Conservation (phyloP, 768 basidiomycete genomes). For the Trametes cubensis region DNA sequence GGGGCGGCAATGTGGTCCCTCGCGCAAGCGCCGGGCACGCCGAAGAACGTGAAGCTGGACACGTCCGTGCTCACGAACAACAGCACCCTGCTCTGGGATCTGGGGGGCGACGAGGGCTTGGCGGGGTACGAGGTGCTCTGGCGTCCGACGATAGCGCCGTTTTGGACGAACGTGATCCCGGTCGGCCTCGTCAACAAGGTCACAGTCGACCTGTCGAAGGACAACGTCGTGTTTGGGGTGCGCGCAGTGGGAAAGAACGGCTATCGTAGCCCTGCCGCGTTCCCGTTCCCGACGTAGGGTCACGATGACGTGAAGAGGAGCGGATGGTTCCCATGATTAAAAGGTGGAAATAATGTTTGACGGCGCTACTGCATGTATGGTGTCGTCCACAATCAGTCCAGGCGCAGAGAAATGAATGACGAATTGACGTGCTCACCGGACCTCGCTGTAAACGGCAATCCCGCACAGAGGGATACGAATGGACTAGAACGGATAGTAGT, state of each 20-base stretch:
- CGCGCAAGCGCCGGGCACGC: constrained; percentile 57
- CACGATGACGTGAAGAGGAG: background rate
- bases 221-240: constrained; percentile 54
- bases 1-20: constrained; percentile 57
- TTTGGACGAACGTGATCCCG: constrained; percentile 53
- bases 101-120: constrained; percentile 41
- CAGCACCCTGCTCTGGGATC: constrained; percentile 52
- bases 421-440: background rate
- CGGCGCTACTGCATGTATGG: no score
- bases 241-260: constrained; percentile 54
- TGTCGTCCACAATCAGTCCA: background rate
- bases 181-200: constrained; percentile 46
- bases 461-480: background rate
- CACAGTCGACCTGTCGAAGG: constrained; percentile 50
- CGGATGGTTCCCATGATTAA: background rate
- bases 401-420: no score
- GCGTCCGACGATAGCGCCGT: constrained; percentile 49
- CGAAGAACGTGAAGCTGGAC: constrained; percentile 50
- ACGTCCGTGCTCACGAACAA: constrained; percentile 55
- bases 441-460: no score
- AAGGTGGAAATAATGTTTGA: background rate
- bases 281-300: constrained; percentile 31
- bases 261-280: constrained; percentile 52
- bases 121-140: constrained; percentile 56
- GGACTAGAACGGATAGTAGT: background rate